phyloP scores from a whole-genome alignment of 2,329 filamentous ascomycete genomes.

The Coniochaeta sp. region DNA sequence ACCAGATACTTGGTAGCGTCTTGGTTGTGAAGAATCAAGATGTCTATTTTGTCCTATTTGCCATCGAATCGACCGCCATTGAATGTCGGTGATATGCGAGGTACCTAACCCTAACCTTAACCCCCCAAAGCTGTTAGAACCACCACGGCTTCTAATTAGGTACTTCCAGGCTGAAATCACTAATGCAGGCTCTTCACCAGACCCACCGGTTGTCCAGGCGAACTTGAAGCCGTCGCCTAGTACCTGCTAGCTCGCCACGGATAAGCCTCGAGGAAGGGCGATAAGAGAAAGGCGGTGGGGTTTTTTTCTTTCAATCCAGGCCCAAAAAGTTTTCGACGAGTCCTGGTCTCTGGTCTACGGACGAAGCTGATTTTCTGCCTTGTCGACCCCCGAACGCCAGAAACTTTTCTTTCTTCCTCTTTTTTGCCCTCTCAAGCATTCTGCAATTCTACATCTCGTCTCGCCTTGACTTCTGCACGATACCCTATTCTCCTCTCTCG shows the following conservation, averaged over 20 bases:
- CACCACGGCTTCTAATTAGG: background rate
- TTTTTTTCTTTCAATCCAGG: background rate
- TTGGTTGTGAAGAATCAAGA: too few species aligned
- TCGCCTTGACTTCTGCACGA: background rate
- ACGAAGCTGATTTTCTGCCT: conserved; percentile 2
- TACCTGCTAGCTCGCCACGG: conserved; percentile 1
- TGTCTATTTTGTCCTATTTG: background rate
- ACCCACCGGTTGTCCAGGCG: background rate
- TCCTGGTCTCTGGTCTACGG: too few species aligned
- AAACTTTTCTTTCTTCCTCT: background rate
- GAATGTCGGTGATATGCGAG: too few species aligned
- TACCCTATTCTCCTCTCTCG: background rate
- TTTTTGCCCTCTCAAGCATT: background rate
- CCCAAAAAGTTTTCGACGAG: background rate
- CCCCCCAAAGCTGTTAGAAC: background rate
- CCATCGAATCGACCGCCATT: too few species aligned
- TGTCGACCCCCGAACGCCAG: background rate
- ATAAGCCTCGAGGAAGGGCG: background rate
- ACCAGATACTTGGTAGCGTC: too few species aligned
- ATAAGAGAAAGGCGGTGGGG: conserved; percentile 1
- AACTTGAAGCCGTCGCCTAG: background rate
- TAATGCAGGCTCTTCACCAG: background rate
- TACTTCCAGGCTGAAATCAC: background rate
- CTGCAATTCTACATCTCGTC: background rate
- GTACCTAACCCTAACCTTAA: background rate